phyloP scores from a whole-genome alignment of 352 stramenopile species.

The Phytopythium cucurbitacearum region DNA sequence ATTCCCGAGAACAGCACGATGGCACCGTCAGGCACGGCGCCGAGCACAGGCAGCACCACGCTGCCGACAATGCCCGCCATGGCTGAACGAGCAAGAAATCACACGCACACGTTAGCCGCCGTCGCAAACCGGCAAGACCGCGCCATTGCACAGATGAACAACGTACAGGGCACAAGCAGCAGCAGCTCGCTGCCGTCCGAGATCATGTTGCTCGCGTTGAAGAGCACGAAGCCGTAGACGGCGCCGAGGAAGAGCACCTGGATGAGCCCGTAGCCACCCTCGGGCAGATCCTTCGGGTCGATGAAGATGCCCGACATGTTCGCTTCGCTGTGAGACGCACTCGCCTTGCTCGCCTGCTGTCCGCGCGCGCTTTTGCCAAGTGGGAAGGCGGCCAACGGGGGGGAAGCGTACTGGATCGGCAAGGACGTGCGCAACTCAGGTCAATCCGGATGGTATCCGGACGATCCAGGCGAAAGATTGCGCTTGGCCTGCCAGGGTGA shows the following conservation, averaged over 20 bases:
- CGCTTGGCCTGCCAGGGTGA: background rate
- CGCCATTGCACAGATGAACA: background rate
- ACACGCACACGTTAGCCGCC: too few relatives aligned
- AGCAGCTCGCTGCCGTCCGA: slow-evolving; percentile 97
- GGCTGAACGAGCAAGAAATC: background rate
- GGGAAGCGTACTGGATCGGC: background rate
- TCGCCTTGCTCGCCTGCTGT: slow-evolving; percentile 9
- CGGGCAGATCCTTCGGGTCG: slow-evolving; percentile 78
- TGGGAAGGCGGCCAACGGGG: slow-evolving; percentile 4
- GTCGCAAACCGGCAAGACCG: too few relatives aligned
- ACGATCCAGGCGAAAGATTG: slow-evolving; percentile 1
- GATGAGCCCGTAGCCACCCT: slow-evolving; percentile 69
- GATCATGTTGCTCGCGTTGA: slow-evolving; percentile 96
- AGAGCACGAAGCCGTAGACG: slow-evolving; percentile 97
- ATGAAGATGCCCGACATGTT: slow-evolving; percentile 71
- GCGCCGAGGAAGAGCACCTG: slow-evolving; percentile 94
- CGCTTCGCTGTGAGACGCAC: background rate
- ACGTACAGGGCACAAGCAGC: slow-evolving; percentile 87
- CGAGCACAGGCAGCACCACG: slow-evolving; percentile 95
- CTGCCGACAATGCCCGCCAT: slow-evolving; percentile 95
- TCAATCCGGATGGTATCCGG: slow-evolving; percentile 1
- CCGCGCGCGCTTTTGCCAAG: slow-evolving; percentile 27
- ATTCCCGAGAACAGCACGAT: slow-evolving; percentile 98
- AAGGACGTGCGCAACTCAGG: background rate
- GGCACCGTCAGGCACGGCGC: slow-evolving; percentile 95